phyloP scores from a whole-genome alignment of 305 asterid species.

The Solanum hybrid region DNA sequence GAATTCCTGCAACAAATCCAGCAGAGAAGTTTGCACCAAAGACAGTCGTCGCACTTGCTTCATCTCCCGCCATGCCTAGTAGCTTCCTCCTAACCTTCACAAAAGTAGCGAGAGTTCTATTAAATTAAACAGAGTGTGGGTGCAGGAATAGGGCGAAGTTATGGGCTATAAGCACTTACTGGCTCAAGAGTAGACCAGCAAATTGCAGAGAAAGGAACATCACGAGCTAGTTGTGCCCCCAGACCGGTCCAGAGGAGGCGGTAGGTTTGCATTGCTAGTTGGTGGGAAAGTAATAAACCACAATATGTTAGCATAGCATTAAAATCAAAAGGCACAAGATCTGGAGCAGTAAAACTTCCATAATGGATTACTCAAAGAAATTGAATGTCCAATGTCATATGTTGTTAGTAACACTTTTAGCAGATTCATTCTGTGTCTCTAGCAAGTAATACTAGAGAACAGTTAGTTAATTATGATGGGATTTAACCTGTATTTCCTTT shows the following conservation, averaged over 20 bases:
- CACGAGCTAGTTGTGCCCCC: slow-evolving; percentile 92
- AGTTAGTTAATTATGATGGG: neutral
- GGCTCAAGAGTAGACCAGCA: slow-evolving; percentile 96
- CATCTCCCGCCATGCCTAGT: slow-evolving; percentile 43
- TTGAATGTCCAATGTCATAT: neutral
- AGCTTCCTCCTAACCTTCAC: slow-evolving; percentile 63
- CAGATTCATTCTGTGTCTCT: neutral
- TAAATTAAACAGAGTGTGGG: neutral
- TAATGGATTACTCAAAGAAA: neutral
- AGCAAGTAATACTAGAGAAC: neutral
- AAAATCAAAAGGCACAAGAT: neutral
- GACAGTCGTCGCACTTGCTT: slow-evolving; percentile 35
- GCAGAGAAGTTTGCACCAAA: slow-evolving; percentile 82
- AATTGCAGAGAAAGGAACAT: slow-evolving; percentile 92
- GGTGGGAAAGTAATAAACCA: neutral
- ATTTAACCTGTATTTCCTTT: neutral
- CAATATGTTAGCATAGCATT: neutral
- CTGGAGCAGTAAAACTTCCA: neutral
- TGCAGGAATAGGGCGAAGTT: neutral
- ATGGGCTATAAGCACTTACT: slow-evolving; percentile 29
- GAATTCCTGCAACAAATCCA: slow-evolving; percentile 81
- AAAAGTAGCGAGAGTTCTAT: slow-evolving; percentile 7
- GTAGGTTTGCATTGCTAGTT: slow-evolving; percentile 40
- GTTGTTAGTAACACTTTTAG: neutral
- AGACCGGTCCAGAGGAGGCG: slow-evolving; percentile 86